Evolutionary conservation across 345 rosid species (phyloP).

Genomic region (Rhizophora apiculata): DNA sequence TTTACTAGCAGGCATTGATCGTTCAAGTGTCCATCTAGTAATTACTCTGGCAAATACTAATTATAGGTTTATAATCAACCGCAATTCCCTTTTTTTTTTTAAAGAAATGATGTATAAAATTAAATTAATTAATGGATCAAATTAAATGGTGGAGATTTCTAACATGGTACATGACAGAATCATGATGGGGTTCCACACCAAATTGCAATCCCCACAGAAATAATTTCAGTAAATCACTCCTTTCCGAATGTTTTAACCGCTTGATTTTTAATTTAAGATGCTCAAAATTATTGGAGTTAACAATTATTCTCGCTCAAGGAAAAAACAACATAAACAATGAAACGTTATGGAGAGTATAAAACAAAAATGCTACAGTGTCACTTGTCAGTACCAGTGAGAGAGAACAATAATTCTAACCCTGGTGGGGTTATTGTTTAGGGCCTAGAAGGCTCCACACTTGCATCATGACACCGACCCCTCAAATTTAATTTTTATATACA

Average conservation of each 20-base stretch:
- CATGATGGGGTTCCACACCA: too few relatives aligned
- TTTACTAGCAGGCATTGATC: too few relatives aligned
- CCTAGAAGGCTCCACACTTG: slow-evolving; percentile 2
- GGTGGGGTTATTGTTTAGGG: slow-evolving; percentile 8
- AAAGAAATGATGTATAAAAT: too few relatives aligned
- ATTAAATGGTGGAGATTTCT: too few relatives aligned
- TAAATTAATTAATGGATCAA: too few relatives aligned
- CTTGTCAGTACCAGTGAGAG: not conserved
- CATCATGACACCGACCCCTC: slow-evolving; percentile 2
- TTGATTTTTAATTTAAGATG: not conserved
- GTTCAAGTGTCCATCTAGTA: too few relatives aligned
- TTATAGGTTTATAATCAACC: too few relatives aligned
- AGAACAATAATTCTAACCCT: not conserved
- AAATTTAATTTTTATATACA: not conserved
- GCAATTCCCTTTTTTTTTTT: too few relatives aligned
- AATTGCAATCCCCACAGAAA: not conserved
- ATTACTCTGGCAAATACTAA: too few relatives aligned
- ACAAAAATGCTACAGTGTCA: not conserved
- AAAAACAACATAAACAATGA: not conserved
- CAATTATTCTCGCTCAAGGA: not conserved
- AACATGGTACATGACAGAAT: too few relatives aligned
- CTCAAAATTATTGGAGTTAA: not conserved
- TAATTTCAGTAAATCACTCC: not conserved
- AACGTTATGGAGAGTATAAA: not conserved
- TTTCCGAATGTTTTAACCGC: not conserved